These are phyloP conservation scores for Fusarium caatingaense DNA, from an alignment of 2,329 filamentous ascomycete species.

Conservation along the genomic window DNA sequence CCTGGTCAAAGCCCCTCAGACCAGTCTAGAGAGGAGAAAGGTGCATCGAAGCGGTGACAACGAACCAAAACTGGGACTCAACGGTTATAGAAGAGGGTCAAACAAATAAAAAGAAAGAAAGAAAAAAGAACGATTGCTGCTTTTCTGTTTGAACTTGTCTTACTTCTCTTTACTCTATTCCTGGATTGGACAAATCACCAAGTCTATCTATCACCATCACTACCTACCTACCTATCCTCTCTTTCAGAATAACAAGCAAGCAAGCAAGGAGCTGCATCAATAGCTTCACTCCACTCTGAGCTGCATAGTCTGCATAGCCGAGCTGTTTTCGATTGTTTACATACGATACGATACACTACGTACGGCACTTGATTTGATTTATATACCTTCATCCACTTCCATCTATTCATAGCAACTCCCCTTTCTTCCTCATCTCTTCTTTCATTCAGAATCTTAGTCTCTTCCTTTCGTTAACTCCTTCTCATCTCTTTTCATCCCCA, in stretches of 20 bases:
- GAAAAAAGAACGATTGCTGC: constrained; percentile 24
- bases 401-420: constrained; percentile 11
- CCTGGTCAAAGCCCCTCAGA: constrained; percentile 30
- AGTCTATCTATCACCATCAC: background rate
- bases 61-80: constrained; percentile 19
- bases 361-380: background rate
- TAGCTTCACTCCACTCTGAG: constrained; percentile 30
- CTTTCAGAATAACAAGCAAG: constrained; percentile 15
- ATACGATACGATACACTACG: background rate
- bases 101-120: background rate
- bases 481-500: constrained; percentile 31
- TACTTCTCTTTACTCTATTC: background rate
- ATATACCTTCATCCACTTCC: constrained; percentile 16
- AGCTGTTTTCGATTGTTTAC: constrained; percentile 15
- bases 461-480: constrained; percentile 4
- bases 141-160: background rate
- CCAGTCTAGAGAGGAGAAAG: constrained; percentile 28
- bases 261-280: constrained; percentile 22
- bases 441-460: background rate
- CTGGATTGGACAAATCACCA: background rate
- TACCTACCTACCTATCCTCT: background rate
- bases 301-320: constrained; percentile 28
- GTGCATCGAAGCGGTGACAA: constrained; percentile 42
- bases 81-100: constrained; percentile 13
- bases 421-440: constrained; percentile 8